Base-by-base conservation (phyloP, 768 basidiomycete genomes). In the Kwoniella dejecticola region DNA sequence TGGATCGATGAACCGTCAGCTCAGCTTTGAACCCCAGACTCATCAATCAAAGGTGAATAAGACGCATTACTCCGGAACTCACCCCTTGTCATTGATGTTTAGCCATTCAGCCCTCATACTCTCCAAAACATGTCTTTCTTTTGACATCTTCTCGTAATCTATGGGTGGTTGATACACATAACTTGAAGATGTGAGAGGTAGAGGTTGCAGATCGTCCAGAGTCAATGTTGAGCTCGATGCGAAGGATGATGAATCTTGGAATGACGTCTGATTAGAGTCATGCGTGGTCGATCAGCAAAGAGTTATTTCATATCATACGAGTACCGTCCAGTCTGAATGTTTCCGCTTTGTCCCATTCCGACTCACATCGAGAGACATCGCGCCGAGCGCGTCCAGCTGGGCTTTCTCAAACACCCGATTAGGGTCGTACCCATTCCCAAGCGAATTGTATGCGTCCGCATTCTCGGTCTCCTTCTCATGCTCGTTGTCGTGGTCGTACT, bases 31-130 rank as follows among this genome's bases (percentile, higher is more conserved):
- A 36, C 7, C 15, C 33, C 33, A 36, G 33, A n/a, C 33, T 36
- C 33, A 36, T 36, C 33, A 36, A 36, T 15, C 33, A 15, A n/a
- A n/a, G n/a, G n/a, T 24, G 47, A 24, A 48, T 8, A 48, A 6
- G 24, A 11, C 23, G 13, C 19, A 12, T 23, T 5, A 52, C 50
- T 52, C 33, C 33, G 31, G 33, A 21, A 17, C 33, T 36, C 4
- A 26, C 30, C 11, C 50, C 21, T 21, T 36, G 31, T 19, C 31
- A 52, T 24, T 38, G 19, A 4, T 36, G 33, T 38, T 52, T 33
- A 19, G 19, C 50, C 10, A 17, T 52, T 52, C 50, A 19, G 19
- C 50, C 10, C 30, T 52, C 50, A 52, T 52, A 19, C 50, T n/a
- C 8, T 26, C 36, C n/a, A 52, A 21, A 4, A 52, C 50, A n/a